Conservation (phyloP, 345 rosid genomes). For the Melastoma malabathricum region DNA sequence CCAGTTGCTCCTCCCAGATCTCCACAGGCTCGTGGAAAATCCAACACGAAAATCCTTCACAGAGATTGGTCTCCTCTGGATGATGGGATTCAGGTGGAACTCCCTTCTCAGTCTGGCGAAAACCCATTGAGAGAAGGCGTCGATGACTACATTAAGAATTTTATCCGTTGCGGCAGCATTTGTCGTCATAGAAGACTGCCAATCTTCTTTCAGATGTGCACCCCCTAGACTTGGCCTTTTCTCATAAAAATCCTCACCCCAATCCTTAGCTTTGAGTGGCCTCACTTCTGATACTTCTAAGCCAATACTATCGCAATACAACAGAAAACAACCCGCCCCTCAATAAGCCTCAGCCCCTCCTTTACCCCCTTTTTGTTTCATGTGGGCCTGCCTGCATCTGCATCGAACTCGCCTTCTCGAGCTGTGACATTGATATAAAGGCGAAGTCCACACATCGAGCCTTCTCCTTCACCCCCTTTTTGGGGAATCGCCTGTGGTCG, state of each 20-base stretch:
- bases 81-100: slow-evolving; percentile 44
- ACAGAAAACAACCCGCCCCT: no score
- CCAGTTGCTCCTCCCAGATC: slow-evolving; percentile 3
- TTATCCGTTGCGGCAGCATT: slow-evolving; percentile 18
- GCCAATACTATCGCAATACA: not conserved
- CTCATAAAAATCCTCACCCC: not conserved
- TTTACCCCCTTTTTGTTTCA: no score
- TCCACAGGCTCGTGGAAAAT: not conserved
- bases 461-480: no score
- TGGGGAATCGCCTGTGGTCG: slow-evolving; percentile 17
- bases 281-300: not conserved
- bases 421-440: no score
- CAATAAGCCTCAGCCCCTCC: no score
- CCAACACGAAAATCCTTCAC: slow-evolving; percentile 1
- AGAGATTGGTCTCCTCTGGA: slow-evolving; percentile 51
- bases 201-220: slow-evolving; percentile 20
- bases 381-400: no score
- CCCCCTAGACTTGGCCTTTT: slow-evolving; percentile 7
- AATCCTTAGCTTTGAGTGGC: not conserved
- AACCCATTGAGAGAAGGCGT: slow-evolving; percentile 16
- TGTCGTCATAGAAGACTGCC: slow-evolving; percentile 25
- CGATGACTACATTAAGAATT: slow-evolving; percentile 14
- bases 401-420: no score
- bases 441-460: no score
- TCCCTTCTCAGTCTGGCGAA: slow-evolving; percentile 16